These are phyloP conservation scores for Capsicum rhomboideum DNA, from an alignment of 257 asterid genomes.

Conservation along the genomic window DNA sequence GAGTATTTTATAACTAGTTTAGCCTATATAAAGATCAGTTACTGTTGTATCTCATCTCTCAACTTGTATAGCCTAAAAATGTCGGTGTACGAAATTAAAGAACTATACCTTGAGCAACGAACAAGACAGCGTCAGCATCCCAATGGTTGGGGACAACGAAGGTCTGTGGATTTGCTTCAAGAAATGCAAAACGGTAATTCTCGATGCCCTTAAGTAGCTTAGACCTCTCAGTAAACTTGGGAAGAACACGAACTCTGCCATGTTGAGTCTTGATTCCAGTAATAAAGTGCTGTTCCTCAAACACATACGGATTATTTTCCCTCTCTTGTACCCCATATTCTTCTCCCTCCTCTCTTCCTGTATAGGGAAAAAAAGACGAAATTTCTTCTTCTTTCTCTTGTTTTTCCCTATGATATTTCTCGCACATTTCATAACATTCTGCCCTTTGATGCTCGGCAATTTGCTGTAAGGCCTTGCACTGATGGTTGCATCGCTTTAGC, in stretches of 20 bases:
- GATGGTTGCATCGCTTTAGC: conserved; percentile 27
- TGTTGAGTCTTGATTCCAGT: conserved; percentile 31
- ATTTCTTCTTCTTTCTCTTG: background rate
- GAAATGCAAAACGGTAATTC: conserved; percentile 38
- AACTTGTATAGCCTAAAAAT: too few species aligned
- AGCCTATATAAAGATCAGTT: too few species aligned
- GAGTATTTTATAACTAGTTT: too few species aligned
- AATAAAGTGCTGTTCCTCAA: conserved; percentile 46
- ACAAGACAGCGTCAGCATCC: conserved; percentile 49
- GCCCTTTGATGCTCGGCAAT: background rate
- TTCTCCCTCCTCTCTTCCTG: background rate
- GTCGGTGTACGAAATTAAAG: background rate
- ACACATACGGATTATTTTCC: conserved; percentile 41
- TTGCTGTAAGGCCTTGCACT: conserved; percentile 13
- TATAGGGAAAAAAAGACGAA: background rate
- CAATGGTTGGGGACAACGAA: conserved; percentile 51
- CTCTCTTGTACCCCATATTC: background rate
- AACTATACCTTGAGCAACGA: conserved; percentile 45
- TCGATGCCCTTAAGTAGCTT: conserved; percentile 47
- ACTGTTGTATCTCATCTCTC: too few species aligned
- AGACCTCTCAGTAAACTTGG: conserved; percentile 46
- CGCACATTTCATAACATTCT: conserved; percentile 14
- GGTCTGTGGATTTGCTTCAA: conserved; percentile 64
- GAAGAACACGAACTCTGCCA: conserved; percentile 53
- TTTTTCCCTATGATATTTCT: conserved; percentile 8